Percentiles rank a stretch among this genome's conserved stretches.
phyloP scores from a whole-genome alignment of 352 stramenopile genomes.

The Elongisporangium senticosum region DNA sequence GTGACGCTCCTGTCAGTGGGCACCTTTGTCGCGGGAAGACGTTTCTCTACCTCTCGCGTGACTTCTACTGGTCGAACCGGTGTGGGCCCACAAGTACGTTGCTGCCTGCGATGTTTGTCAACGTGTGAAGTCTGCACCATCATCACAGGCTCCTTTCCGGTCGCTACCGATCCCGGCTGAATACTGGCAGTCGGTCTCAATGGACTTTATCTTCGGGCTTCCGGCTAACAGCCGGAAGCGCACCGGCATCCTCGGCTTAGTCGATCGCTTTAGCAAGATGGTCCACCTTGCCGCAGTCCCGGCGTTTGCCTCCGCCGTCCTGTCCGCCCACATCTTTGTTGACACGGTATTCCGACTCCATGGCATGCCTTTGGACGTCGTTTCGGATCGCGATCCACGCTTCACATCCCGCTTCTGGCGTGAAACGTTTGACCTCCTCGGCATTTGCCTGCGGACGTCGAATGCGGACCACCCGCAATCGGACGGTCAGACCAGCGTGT shows the following conservation, averaged over 20 bases:
- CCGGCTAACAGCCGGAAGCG: background rate
- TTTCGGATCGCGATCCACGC: constrained; percentile 14
- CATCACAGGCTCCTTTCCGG: constrained; percentile 5
- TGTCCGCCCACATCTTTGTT: constrained; percentile 12
- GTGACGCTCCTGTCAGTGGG: constrained; percentile 10
- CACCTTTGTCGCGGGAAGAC: constrained; percentile 25
- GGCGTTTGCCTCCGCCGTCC: constrained; percentile 1
- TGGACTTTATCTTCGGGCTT: constrained; percentile 20
- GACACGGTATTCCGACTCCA: constrained; percentile 10
- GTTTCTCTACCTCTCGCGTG: constrained; percentile 8
- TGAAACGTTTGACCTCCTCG: constrained; percentile 10
- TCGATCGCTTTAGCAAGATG: constrained; percentile 21
- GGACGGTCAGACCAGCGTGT: constrained; percentile 17
- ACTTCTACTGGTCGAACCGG: constrained; percentile 21
- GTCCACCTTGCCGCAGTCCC: constrained; percentile 9
- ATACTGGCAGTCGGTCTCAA: constrained; percentile 8
- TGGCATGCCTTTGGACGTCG: constrained; percentile 13
- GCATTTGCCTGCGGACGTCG: constrained; percentile 11
- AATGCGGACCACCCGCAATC: constrained; percentile 14
- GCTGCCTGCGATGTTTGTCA: constrained; percentile 21
- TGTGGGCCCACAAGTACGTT: constrained; percentile 23
- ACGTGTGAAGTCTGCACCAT: constrained; percentile 10
- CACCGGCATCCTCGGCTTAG: constrained; percentile 13
- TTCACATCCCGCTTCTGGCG: constrained; percentile 14
- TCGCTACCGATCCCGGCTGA: constrained; percentile 4